phyloP scores from a whole-genome alignment of 2,329 filamentous ascomycete genomes.

The Graphium sp. region DNA sequence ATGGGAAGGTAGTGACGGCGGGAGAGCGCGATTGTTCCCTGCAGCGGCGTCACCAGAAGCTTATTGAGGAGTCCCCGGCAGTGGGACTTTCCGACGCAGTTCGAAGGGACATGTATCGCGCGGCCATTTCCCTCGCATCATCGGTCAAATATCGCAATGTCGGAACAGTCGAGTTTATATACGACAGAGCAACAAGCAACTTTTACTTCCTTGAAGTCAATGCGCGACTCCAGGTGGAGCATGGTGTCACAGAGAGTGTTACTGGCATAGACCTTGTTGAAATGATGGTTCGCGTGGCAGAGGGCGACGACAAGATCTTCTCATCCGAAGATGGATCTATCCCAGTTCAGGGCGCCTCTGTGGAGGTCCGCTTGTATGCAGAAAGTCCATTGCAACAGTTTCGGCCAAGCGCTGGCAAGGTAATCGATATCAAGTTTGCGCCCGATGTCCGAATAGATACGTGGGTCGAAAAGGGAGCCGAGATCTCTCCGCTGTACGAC shows the following conservation, averaged over 20 bases:
- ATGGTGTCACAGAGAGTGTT: constrained; percentile 20
- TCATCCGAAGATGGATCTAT: constrained; percentile 2
- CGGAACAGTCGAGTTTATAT: constrained; percentile 22
- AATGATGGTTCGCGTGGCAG: constrained; percentile 11
- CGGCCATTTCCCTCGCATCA: constrained; percentile 13
- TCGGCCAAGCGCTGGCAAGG: constrained; percentile 49
- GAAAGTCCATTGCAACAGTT: constrained; percentile 51
- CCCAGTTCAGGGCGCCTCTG: constrained; percentile 44
- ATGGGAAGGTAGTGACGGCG: constrained; percentile 18
- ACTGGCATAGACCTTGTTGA: constrained; percentile 19
- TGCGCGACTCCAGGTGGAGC: constrained; percentile 25
- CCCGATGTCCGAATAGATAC: constrained; percentile 46
- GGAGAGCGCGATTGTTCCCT: constrained; percentile 33
- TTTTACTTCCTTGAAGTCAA: constrained; percentile 28
- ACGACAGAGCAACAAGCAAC: constrained; percentile 11
- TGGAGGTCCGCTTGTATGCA: constrained; percentile 58
- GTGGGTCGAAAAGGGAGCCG: constrained; percentile 51
- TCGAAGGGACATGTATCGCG: constrained; percentile 13
- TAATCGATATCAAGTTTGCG: constrained; percentile 45
- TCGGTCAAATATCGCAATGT: constrained; percentile 16
- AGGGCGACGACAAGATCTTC: constrained; percentile 25
- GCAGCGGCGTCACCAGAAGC: constrained; percentile 31
- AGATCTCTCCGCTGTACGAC: constrained; percentile 60
- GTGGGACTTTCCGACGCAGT: constrained; percentile 10
- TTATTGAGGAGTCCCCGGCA: constrained; percentile 24